These are phyloP conservation scores for Purpureocillium lavendulum DNA, from an alignment of 2,329 filamentous ascomycete species.

Conservation along the genomic window DNA sequence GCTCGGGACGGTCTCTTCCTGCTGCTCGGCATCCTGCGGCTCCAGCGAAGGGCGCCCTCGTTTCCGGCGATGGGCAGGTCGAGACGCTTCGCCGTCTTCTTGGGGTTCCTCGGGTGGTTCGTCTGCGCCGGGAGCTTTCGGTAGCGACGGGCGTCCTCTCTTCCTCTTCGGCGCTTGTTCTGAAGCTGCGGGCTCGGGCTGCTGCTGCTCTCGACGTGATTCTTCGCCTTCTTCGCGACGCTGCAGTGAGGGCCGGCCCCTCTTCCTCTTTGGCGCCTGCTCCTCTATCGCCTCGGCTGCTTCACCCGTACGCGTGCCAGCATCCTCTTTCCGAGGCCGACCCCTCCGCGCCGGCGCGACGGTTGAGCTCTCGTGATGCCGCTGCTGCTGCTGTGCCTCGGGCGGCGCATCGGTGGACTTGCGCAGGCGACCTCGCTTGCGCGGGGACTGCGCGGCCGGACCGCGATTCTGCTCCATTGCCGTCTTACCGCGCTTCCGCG, in stretches of 20 bases:
- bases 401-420: conserved; percentile 1
- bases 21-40: neutral
- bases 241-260: no score
- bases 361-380: conserved; percentile 4
- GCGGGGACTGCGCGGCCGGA: neutral
- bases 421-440: neutral
- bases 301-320: no score
- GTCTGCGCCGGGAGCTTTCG: conserved; percentile 1
- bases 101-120: conserved; percentile 1
- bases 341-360: neutral
- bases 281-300: no score
- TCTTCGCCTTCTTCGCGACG: no score
- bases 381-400: conserved; percentile 6
- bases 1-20: no score
- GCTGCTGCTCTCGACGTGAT: no score
- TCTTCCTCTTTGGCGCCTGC: no score
- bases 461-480: neutral
- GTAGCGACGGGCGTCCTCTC: conserved; percentile 12
- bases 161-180: conserved; percentile 3
- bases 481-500: conserved; percentile 15
- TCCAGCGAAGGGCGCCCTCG: neutral
- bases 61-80: neutral
- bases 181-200: neutral
- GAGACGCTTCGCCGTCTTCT: neutral
- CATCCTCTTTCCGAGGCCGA: neutral